phyloP scores from a whole-genome alignment of 106 monocot genomes.

The Allium fistulosum region DNA sequence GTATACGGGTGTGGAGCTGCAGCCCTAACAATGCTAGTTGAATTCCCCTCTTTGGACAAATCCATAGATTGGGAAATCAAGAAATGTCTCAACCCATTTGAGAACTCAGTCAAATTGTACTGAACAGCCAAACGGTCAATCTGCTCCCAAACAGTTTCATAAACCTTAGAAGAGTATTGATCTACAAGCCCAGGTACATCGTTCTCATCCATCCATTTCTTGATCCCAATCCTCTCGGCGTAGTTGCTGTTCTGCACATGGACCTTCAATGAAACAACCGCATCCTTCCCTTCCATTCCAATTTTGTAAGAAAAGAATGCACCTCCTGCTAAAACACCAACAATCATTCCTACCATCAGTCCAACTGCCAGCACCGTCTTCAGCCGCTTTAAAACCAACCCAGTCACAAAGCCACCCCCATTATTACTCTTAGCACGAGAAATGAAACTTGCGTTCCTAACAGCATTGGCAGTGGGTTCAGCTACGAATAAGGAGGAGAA shows the following conservation, averaged over 20 bases:
- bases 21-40: conserved; percentile 16
- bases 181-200: conserved; percentile 45
- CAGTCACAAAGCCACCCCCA: conserved; percentile 11
- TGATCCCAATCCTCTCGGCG: conserved; percentile 58
- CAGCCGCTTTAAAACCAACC: conserved; percentile 15
- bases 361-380: conserved; percentile 43
- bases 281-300: conserved; percentile 60
- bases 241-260: conserved; percentile 58
- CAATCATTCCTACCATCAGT: conserved; percentile 39
- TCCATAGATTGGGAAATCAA: conserved; percentile 21
- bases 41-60: conserved; percentile 1
- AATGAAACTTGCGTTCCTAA: conserved; percentile 14
- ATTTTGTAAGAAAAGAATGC: conserved; percentile 76
- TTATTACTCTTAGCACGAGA: background rate
- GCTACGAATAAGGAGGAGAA: conserved; percentile 17
- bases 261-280: conserved; percentile 45
- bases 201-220: conserved; percentile 54
- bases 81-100: conserved; percentile 39
- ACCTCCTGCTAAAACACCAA: conserved; percentile 34
- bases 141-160: conserved; percentile 56
- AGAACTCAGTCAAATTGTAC: conserved; percentile 56
- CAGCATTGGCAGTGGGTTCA: conserved; percentile 22
- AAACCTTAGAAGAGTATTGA: conserved; percentile 42
- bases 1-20: conserved; percentile 31
- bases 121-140: conserved; percentile 36